Conservation (phyloP, 305 asterid genomes). For the Fraxinus baroniana region DNA sequence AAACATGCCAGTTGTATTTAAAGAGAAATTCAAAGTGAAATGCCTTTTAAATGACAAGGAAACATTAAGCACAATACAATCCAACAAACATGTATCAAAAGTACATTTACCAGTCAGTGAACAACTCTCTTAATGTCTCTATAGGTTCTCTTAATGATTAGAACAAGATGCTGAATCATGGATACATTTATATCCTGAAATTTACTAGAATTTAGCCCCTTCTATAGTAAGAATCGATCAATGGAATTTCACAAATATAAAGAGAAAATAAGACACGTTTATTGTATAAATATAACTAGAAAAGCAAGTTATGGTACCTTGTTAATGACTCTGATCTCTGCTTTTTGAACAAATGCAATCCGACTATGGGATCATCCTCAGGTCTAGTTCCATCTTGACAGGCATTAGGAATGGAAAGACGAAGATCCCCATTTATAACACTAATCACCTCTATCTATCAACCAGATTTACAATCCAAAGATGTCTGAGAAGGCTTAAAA, state of each 20-base stretch:
- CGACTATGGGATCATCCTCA: constrained; percentile 50
- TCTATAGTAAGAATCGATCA: neutral
- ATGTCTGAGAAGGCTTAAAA: constrained; percentile 16
- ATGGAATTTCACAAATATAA: neutral
- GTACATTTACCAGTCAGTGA: neutral
- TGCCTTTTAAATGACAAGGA: neutral
- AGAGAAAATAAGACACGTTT: neutral
- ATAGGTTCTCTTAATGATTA: neutral
- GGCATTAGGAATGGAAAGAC: constrained; percentile 44
- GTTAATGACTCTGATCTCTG: constrained; percentile 49
- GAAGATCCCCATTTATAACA: constrained; percentile 65
- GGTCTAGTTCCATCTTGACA: constrained; percentile 39
- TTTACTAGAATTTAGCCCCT: neutral
- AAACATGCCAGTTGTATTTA: neutral
- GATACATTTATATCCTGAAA: neutral
- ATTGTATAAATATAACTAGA: neutral
- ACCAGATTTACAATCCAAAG: constrained; percentile 17
- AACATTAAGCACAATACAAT: neutral
- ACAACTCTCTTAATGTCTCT: neutral
- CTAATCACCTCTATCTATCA: constrained; percentile 73
- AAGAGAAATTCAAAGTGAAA: neutral
- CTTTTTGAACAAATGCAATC: constrained; percentile 73
- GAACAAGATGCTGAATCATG: neutral
- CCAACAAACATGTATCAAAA: neutral
- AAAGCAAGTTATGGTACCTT: constrained; percentile 36